Percentiles rank a stretch among this genome's conserved stretches.
Evolutionary conservation across 176 grass and related monocot genomes (phyloP).

Genomic region (Avena atlantica): DNA sequence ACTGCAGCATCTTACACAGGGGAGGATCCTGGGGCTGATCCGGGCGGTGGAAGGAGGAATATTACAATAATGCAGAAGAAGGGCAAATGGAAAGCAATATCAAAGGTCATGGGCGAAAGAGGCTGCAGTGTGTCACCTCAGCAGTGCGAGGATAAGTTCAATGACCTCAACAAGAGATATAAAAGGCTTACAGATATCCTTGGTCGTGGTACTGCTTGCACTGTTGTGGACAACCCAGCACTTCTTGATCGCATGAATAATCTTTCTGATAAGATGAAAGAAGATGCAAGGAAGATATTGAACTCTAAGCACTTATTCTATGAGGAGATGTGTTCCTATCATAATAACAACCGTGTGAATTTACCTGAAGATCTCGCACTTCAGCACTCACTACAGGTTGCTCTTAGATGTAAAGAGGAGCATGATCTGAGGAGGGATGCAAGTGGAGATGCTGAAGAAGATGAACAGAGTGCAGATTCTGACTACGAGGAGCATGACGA

Average conservation of each 20-base stretch:
- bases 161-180: constrained; percentile 98
- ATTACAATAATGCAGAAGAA: constrained; percentile 85
- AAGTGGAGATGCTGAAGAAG: constrained; percentile 59
- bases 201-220: constrained; percentile 79
- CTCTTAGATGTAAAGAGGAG: constrained; percentile 80
- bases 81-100: constrained; percentile 97
- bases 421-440: constrained; percentile 48
- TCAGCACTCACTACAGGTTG: constrained; percentile 72
- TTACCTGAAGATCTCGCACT: constrained; percentile 84
- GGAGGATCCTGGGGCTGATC: constrained; percentile 73
- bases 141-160: constrained; percentile 98
- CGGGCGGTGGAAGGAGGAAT: constrained; percentile 55
- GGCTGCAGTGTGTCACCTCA: constrained; percentile 90
- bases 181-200: constrained; percentile 94
- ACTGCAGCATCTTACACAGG: constrained; percentile 81
- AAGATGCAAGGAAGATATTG: constrained; percentile 90
- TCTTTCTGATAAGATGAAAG: constrained; percentile 89
- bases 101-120: constrained; percentile 77
- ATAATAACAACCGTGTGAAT: constrained; percentile 80
- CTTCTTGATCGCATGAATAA: constrained; percentile 81
- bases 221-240: constrained; percentile 72
- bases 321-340: constrained; percentile 98
- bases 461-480: constrained; percentile 63
- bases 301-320: constrained; percentile 95
- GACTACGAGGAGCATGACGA: constrained; percentile 65